phyloP scores from a whole-genome alignment of 495 filamentous ascomycete genomes.

The Entonaema liquescens region DNA sequence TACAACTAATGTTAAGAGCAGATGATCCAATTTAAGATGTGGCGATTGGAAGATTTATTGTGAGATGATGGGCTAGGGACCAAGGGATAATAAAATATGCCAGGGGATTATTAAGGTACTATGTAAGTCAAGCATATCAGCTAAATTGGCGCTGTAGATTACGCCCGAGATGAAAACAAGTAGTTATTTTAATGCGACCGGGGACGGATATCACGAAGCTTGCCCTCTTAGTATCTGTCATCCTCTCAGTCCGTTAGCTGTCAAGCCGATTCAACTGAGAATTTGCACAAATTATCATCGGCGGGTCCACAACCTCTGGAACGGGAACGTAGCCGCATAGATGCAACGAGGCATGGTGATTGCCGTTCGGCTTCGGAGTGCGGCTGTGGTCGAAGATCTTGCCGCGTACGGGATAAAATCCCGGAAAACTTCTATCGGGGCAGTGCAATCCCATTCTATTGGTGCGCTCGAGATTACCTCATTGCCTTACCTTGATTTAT shows the following conservation, averaged over 20 bases:
- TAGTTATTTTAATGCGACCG: not conserved
- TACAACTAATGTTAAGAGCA: too few species aligned
- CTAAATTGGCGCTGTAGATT: not conserved
- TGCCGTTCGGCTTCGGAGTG: constrained; percentile 17
- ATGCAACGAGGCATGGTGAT: constrained; percentile 9
- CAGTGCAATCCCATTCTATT: not conserved
- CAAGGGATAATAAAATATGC: not conserved
- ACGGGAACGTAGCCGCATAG: not conserved
- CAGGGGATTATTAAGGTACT: not conserved
- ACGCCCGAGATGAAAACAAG: not conserved
- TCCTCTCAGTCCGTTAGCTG: too few species aligned
- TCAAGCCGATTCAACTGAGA: constrained; percentile 14
- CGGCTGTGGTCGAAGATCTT: constrained; percentile 30
- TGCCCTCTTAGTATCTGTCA: too few species aligned
- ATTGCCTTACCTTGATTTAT: too few species aligned
- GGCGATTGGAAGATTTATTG: too few species aligned
- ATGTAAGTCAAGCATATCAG: not conserved
- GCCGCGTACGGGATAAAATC: constrained; percentile 1
- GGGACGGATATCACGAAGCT: not conserved
- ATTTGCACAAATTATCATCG: constrained; percentile 17
- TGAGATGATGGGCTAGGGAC: not conserved
- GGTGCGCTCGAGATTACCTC: not conserved
- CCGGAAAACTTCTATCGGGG: constrained; percentile 1
- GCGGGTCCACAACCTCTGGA: not conserved
- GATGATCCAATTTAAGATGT: too few species aligned